phyloP scores from a whole-genome alignment of 2,329 filamentous ascomycete species.

The Colletotrichum caudatum region DNA sequence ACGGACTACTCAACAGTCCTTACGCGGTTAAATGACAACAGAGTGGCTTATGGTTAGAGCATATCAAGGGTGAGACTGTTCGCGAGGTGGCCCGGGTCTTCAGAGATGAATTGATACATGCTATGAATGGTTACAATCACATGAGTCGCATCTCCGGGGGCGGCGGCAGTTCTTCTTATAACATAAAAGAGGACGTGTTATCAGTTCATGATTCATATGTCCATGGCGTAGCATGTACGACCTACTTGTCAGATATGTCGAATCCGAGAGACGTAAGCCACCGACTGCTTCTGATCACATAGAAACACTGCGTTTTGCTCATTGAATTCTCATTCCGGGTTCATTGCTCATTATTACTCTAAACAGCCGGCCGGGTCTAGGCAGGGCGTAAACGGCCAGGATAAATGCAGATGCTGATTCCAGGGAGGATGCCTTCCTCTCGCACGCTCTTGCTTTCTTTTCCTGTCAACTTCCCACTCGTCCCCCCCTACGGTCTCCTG shows the following conservation, averaged over 20 bases:
- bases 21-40: background rate
- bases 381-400: constrained; percentile 31
- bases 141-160: background rate
- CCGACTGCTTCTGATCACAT: too few relatives aligned
- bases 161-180: accelerated
- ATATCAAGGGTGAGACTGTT: background rate
- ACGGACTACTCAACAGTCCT: too few relatives aligned
- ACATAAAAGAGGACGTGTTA: too few relatives aligned
- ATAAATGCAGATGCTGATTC: constrained; percentile 27
- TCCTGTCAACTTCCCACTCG: background rate
- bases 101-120: background rate
- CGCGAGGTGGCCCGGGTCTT: background rate
- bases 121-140: background rate
- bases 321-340: constrained; percentile 19
- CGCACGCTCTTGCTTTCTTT: background rate
- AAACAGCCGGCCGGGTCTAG: constrained; percentile 12
- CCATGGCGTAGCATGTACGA: background rate
- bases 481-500: background rate
- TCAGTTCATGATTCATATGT: background rate
- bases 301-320: background rate
- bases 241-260: background rate
- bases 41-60: background rate
- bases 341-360: constrained; percentile 39
- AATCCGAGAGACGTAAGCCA: background rate
- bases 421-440: background rate